Conservation (phyloP, 2,329 filamentous ascomycete genomes). For the Ophiostoma sp. region DNA sequence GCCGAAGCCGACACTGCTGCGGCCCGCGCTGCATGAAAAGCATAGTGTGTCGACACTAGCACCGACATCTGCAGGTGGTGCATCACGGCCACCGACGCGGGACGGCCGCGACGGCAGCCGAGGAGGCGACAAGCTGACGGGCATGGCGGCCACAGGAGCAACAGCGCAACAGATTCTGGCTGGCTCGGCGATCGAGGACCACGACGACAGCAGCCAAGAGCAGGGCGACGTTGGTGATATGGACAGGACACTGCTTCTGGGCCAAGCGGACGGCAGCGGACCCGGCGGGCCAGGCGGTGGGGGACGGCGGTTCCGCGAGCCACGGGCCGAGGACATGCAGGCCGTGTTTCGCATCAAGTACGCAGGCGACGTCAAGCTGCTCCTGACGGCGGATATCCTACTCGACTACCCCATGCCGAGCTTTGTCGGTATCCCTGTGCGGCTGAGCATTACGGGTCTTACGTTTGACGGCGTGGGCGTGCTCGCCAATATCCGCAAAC, state of each 20-base stretch:
- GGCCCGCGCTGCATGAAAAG: constrained; percentile 47
- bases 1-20: constrained; percentile 18
- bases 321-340: constrained; percentile 79
- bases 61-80: constrained; percentile 42
- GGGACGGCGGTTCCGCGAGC: constrained; percentile 51
- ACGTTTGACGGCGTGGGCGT: constrained; percentile 95
- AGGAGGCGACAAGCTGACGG: constrained; percentile 22
- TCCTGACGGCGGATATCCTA: constrained; percentile 88
- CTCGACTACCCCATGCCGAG: constrained; percentile 98
- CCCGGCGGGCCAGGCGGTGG: constrained; percentile 9
- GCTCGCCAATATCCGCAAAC: constrained; percentile 80
- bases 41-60: constrained; percentile 58
- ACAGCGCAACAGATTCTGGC: constrained; percentile 27
- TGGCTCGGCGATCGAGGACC: constrained; percentile 36
- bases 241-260: constrained; percentile 20
- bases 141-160: constrained; percentile 18
- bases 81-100: constrained; percentile 54
- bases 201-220: constrained; percentile 24
- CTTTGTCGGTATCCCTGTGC: constrained; percentile 91
- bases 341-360: constrained; percentile 89
- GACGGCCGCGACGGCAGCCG: constrained; percentile 37
- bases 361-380: constrained; percentile 77
- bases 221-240: constrained; percentile 32
- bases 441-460: constrained; percentile 88
- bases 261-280: constrained; percentile 21